Evolutionary conservation across 2,329 filamentous ascomycete genomes (phyloP).

Genomic region (Trichoderma sp.): DNA sequence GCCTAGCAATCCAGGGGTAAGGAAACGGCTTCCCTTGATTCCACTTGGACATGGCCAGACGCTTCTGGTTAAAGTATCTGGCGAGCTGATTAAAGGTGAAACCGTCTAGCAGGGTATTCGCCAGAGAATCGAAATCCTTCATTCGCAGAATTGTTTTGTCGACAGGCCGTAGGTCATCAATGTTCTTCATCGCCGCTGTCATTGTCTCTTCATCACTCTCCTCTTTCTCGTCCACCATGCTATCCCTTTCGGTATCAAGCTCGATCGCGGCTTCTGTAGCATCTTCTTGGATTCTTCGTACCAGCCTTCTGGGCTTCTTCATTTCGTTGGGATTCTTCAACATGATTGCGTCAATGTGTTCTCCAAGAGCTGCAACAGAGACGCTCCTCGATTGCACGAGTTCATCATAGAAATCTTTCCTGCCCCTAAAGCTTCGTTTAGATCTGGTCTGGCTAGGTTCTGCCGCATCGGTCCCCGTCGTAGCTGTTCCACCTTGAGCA

Average conservation of each 20-base stretch:
- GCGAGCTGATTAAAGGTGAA: constrained; percentile 48
- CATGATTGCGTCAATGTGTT: constrained; percentile 45
- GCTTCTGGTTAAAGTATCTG: constrained; percentile 37
- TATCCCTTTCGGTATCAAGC: constrained; percentile 32
- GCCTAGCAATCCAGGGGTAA: constrained; percentile 42
- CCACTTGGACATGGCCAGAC: neutral
- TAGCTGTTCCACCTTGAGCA: neutral
- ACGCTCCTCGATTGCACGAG: constrained; percentile 32
- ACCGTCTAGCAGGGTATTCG: constrained; percentile 38
- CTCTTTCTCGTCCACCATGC: constrained; percentile 29
- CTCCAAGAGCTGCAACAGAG: constrained; percentile 35
- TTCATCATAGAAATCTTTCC: constrained; percentile 24
- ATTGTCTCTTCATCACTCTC: constrained; percentile 25
- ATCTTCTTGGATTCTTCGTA: constrained; percentile 24
- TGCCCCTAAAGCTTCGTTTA: neutral
- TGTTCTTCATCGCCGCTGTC: constrained; percentile 42
- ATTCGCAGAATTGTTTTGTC: constrained; percentile 37
- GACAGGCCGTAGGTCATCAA: constrained; percentile 47
- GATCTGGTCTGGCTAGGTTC: neutral
- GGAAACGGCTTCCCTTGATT: constrained; percentile 9
- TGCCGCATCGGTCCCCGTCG: neutral
- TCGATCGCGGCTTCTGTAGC: constrained; percentile 14
- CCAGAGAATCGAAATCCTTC: constrained; percentile 42
- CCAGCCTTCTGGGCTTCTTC: constrained; percentile 21
- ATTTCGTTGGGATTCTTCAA: constrained; percentile 40